Evolutionary conservation across 768 basidiomycete genomes (phyloP), one percentile per base, ranked within the genome.

Genomic region (Leucocoprinus birnbaumii): DNA sequence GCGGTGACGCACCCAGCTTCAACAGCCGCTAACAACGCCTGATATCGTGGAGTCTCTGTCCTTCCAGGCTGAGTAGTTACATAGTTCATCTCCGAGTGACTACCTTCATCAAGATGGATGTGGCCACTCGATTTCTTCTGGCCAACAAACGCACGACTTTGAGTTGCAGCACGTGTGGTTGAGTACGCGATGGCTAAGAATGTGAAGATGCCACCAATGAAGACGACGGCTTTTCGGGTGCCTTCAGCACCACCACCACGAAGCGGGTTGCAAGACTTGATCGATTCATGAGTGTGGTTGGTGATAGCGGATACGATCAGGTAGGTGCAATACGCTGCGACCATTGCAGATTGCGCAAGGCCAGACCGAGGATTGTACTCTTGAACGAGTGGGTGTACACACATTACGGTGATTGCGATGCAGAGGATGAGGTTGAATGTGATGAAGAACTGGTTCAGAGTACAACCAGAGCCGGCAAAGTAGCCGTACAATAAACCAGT

Each of bases 171-270:
- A 48, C 96, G 80, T 22, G 87, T 91, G 0, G 97, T 98, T 25
- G 95, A 98, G 66, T 98, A 99, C 6, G 97, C 96, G 61, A 99
- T 97, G 3, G 97, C 95, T 44, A 98, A 72, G 84, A 99, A 99
- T 0, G 97, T 99, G 71, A 99, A 97, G 10, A 93, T 68, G 7
- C 92, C 97, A 26, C 97, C 97, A 42, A 98, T 78, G 24, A 98
- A 75, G 44, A 97, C 84, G 2, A 91, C 88, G 7, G 93, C 94
- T 35, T 85, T 93, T 57, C 87, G 85, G 0, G 95, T 90, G 46
- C 82, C 82, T 53, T 74, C 53, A 40, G 53, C 47, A 16, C 53
- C 47, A 8, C 79, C 83, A 56, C 83, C 80, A 46, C 85, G 86
- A 9, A 98, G 78, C 0, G 97, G 97, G 68, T 98, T 98, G 76